These are phyloP conservation scores for Alopecurus myosuroides DNA, from an alignment of 176 grass and related monocot genomes.

Conservation along the genomic window DNA sequence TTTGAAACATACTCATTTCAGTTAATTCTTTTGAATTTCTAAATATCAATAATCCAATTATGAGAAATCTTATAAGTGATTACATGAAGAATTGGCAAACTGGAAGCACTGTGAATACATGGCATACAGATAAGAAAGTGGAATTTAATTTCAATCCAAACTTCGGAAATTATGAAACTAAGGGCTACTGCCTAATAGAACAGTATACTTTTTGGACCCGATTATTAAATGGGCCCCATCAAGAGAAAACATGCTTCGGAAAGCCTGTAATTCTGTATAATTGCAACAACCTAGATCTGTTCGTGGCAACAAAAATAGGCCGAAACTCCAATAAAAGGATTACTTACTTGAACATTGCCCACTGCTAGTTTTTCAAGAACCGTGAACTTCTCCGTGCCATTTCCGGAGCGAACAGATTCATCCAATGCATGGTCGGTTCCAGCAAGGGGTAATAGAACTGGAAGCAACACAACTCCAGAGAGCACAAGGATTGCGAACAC, in stretches of 20 bases:
- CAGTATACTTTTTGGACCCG: neutral
- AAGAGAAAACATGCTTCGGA: neutral
- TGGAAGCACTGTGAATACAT: neutral
- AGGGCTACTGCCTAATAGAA: neutral
- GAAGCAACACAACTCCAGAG: conserved; percentile 72
- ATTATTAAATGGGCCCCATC: neutral
- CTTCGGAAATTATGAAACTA: neutral
- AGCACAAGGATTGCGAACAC: conserved; percentile 72
- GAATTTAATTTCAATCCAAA: neutral
- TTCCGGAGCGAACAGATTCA: neutral
- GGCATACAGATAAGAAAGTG: neutral
- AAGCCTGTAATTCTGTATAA: neutral
- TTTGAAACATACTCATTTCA: neutral
- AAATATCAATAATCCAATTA: neutral
- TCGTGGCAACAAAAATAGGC: neutral
- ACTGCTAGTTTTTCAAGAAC: conserved; percentile 59
- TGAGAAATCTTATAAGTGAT: neutral
- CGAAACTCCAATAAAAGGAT: neutral
- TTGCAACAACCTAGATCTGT: neutral
- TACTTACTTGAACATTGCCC: conserved; percentile 71
- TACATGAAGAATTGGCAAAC: neutral
- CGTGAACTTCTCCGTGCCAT: conserved; percentile 14
- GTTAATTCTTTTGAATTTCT: neutral
- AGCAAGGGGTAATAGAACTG: conserved; percentile 69
- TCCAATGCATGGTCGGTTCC: conserved; percentile 46